Evolutionary conservation across 1,284 basidiomycete genomes (phyloP), one percentile per base, ranked within the genome.

Genomic region (Microstroma glucosiphilum): DNA sequence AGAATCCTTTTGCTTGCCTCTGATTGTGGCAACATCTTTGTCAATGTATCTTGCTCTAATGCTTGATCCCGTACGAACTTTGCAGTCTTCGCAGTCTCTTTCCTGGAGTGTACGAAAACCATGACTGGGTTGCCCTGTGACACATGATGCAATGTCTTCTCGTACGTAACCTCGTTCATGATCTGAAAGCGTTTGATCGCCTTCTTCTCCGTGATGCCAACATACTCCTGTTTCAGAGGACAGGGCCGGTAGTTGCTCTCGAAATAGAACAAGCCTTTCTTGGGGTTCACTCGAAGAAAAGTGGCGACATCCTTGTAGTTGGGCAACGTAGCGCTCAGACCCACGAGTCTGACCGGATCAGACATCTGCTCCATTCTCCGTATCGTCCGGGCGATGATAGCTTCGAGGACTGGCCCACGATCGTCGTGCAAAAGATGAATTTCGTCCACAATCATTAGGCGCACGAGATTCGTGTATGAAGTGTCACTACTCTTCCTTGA

Each of bases 251-350:
- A 91, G 86, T 0, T 91, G 87, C 74, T 56, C 54, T 98, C 94
- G 78, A 98, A 99, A 83, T 93, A 96, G 83, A 99, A 97, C 0
- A 99, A 82, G 0, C 96, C 94, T 78, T 90, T 91, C 59, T 87
- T 86, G 62, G 89, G 86, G 76, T 98, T 92, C 21, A 98, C 93
- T 6, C 93, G 90, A 37, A 99, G 86, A 86, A 99, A 97, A 1
- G 91, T 89, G 0, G 96, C 96, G n/a, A 98, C 94, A 71, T 98
- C 96, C 80, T 93, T 88, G 81, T 96, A 98, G 80, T 99, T 98
- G 46, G 96, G 96, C 43, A 99, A 82, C 0, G 96, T 99, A 0
- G 96, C 96, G 0, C 92, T 96, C 4, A 99, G 84, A 69, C 94
- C 96, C 49, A 98, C 89, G 1, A 98, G 86, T 46, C 94, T 89